Conservation (phyloP, 2,329 filamentous ascomycete genomes). For the Cytospora chrysosperma region DNA sequence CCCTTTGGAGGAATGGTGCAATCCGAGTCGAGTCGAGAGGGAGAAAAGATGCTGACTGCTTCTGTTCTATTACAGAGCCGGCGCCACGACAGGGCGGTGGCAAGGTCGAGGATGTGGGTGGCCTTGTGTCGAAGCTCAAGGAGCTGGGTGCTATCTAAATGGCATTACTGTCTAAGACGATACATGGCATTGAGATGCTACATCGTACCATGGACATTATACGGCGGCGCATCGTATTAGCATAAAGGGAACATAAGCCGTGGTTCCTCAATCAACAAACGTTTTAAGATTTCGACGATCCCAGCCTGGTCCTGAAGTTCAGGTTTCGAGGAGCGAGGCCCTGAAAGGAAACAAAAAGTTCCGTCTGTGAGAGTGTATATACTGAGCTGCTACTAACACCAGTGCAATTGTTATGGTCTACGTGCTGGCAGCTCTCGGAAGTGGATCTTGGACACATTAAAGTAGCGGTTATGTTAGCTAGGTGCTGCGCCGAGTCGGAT, state of each 20-base stretch:
- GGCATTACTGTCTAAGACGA: neutral
- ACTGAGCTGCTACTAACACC: too few species aligned
- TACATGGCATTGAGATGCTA: neutral
- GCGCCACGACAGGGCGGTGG: constrained; percentile 84
- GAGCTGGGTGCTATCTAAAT: constrained; percentile 83
- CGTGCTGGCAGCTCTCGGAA: too few species aligned
- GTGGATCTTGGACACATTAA: too few species aligned
- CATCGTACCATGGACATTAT: neutral
- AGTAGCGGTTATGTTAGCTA: too few species aligned
- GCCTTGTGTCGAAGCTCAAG: constrained; percentile 91
- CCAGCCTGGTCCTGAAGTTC: neutral
- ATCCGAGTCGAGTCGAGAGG: neutral
- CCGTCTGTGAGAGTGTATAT: too few species aligned
- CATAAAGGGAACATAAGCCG: neutral
- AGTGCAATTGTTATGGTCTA: too few species aligned
- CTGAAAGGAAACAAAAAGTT: neutral
- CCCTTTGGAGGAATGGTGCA: too few species aligned
- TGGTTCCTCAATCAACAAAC: neutral
- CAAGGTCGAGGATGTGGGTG: constrained; percentile 96
- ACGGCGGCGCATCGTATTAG: constrained; percentile 1
- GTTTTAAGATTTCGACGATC: neutral
- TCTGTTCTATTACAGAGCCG: constrained; percentile 61
- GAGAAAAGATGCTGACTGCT: constrained; percentile 12
- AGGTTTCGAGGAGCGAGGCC: neutral
- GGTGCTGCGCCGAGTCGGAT: too few species aligned